These are phyloP conservation scores for Phaeosphaeria sp. DNA, from an alignment of 2,329 filamentous ascomycete genomes.

Conservation along the genomic window DNA sequence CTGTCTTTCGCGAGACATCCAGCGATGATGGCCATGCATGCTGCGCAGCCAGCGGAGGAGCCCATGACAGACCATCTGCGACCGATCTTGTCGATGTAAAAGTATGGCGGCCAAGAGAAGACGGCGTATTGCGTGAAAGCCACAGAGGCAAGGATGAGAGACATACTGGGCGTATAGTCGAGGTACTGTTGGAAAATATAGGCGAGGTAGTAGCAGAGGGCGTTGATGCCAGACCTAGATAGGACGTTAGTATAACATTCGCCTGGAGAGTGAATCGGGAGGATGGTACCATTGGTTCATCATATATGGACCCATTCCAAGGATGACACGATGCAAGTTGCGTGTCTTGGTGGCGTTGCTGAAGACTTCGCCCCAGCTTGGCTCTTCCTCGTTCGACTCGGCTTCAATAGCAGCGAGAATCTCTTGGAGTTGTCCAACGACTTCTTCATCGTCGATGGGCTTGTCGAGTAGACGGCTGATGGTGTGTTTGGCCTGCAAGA, in stretches of 20 bases:
- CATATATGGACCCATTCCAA: slow-evolving; percentile 49
- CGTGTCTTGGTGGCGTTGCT: slow-evolving; percentile 45
- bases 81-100: slow-evolving; percentile 56
- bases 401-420: slow-evolving; percentile 42
- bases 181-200: slow-evolving; percentile 49
- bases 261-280: too few species aligned
- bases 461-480: slow-evolving; percentile 44
- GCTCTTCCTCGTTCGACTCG: slow-evolving; percentile 38
- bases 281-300: slow-evolving; percentile 52
- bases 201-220: slow-evolving; percentile 48
- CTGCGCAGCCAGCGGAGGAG: slow-evolving; percentile 40
- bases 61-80: slow-evolving; percentile 40
- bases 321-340: slow-evolving; percentile 45
- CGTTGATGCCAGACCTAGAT: slow-evolving; percentile 24
- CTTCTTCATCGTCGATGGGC: slow-evolving; percentile 37
- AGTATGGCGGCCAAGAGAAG: slow-evolving; percentile 50
- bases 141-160: slow-evolving; percentile 45
- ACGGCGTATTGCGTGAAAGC: slow-evolving; percentile 54
- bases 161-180: slow-evolving; percentile 36
- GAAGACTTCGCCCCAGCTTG: slow-evolving; percentile 46
- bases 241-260: too few species aligned
- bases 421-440: slow-evolving; percentile 46
- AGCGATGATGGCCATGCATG: slow-evolving; percentile 45
- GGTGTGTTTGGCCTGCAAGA: slow-evolving; percentile 13
- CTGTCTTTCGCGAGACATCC: slow-evolving; percentile 35